Evolutionary conservation across 352 stramenopile species (phyloP), one percentile per base, ranked within the genome.

Genomic region (Globisporangium cederbergense): DNA sequence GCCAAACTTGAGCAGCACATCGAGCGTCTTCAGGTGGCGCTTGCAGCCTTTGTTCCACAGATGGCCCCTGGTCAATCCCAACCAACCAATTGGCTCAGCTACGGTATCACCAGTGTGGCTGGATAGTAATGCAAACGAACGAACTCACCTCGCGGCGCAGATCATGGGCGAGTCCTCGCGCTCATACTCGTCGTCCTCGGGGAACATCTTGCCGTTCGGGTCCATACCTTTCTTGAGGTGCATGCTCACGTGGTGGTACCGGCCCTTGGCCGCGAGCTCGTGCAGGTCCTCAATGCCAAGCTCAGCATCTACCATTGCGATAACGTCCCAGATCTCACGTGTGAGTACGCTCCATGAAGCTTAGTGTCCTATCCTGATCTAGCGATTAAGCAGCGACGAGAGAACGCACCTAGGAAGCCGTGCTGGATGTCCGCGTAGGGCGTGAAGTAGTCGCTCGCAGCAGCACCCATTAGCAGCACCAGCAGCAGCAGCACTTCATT

Each of bases 141-240:
- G 22, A 7, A 16, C 56, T 32, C 34, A 87, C 79, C 81, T 82
- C 46, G 77, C 71, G 2, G 74, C 71, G 36, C 81, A 90, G 67
- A 88, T 86, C 67, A 90, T 77, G 22, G 74, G 70, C 38, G 79
- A 78, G 57, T 89, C 79, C 4, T 76, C 74, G 42, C 74, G 72
- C 50, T 78, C 74, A 61, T 83, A 80, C 30, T 73, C 74, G 25
- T 83, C 77, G 9, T 83, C 73, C 0, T 81, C 74, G 58, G 74
- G 57, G 40, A 77, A 66, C 14, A 54, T 53, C 42, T 64, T 63
- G 13, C 70, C 75, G 52, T 90, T 89, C 7, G 81, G 81, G n/a
- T 90, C 71, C 62, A 90, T 73, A 1, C 81, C 81, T 36, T 83
- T 72, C 57, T 81, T 82, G 45, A 90, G 57, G 7, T 74, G 68